Base-by-base conservation (phyloP, 2,329 filamentous ascomycete species). In the Aspergillus floridensis region DNA sequence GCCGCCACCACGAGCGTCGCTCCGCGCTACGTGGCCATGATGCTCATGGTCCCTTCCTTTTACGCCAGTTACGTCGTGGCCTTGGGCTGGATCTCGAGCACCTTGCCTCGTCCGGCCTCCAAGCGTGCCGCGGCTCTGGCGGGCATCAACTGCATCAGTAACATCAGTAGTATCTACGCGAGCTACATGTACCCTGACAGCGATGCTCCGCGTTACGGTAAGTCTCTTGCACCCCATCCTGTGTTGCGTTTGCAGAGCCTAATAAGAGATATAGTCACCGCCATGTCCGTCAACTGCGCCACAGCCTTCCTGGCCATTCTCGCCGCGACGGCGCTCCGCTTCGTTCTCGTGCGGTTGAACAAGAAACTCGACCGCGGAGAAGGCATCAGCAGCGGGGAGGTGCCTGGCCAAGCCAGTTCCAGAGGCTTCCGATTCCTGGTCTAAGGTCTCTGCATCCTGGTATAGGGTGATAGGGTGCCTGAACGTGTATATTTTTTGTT, bases 31-130 rank as follows among this genome's bases (percentile, higher is more conserved):
- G 74, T 88, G 8, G 81, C 85, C 31, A 91, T 91, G 82, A 87
- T 91, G 82, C 77, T 91, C 44, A 91, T 92, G 86, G 77, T 85
- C 2, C 80, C 84, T 0, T 84, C 85, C 0, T 77, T 88, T 2
- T 90, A 89, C 67, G 82, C 83, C 1, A 84, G 85, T 51, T 91
- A 87, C 68, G 88, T 89, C 0, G 87, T 90, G 1, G 81, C 82
- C 1, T 78, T 91, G 4, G 84, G 87, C 2, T 95, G 90, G 90
- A 91, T 93, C 63, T 86, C 84, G 50, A 91, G 89, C 70, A 88
- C 87, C 1, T 81, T 93, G 54, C 89, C 90, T 0, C 84, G 90
- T 5, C 90, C 91, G 3, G 88, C 89, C 0, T 86, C 89, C 2
- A 93, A 93, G 77, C 84, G 89, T 60, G 86, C 87, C 2, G 85